Base-by-base conservation (phyloP, 1,139 yeast species). In the Yamadazyma sp. region DNA sequence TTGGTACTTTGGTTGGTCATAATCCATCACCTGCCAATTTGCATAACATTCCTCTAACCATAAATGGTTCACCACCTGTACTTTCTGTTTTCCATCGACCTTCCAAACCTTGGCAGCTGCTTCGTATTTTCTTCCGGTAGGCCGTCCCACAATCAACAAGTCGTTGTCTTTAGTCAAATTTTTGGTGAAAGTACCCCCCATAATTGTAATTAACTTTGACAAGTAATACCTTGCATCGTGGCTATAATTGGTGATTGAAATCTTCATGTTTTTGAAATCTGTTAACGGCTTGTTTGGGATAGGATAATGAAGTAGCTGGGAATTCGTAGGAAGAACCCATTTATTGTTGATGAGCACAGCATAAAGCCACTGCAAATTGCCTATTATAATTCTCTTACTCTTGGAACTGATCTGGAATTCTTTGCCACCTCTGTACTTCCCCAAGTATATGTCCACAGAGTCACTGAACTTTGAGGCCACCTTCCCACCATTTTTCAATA, bases 1-100 rank as follows among this genome's bases (percentile, higher is more conserved):
- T 2, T 37, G 33, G 54, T 73, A 83, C 29, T 76, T 66, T 3
- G 73, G 66, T 12, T 58, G 53, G 1, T 68, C 53, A 16, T 62
- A 67, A 33, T 79, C 76, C 49, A 77, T 68, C 5, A 71, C 50
- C 33, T 61, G 59, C 91, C 94, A 84, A 33, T 70, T 61, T 0
- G 81, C 69, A 54, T 72, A 85, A 38, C 86, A 75, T 43, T 87
- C 94, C 55, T 92, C 98, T n/a, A 92, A 62, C 98, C 98, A 92
- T 15, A 83, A 55, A 58, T 87, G 96, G 54, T 85, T 89, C 0
- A 87, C 83, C 1, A 85, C 59, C 26, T 64, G 64, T 20, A 83
- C 73, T 7, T 66, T 64, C 2, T 74, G 64, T 4, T 54, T 40
- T 0, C 61, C 62, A 31, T 55, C 39, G 10, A 44, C 47, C 6